Evolutionary conservation across 345 rosid species (phyloP).

Genomic region (Citrus maxima): DNA sequence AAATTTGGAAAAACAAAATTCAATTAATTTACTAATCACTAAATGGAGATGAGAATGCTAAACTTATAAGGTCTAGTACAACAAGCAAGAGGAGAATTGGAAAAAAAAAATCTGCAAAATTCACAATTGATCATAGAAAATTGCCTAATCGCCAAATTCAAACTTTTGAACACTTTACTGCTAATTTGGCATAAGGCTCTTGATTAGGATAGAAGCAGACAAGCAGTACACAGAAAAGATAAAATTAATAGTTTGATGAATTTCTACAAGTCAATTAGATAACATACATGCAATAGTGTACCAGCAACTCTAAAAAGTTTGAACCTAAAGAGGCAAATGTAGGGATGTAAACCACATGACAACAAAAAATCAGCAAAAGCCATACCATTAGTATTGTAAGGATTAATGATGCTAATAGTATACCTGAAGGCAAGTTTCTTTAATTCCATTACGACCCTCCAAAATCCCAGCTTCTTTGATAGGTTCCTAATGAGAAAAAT

Average conservation of each 20-base stretch:
- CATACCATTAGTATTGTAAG: slow-evolving; percentile 9
- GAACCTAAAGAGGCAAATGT: background rate
- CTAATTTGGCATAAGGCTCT: background rate
- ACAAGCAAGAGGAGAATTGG: background rate
- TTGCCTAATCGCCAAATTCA: background rate
- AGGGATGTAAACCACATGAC: background rate
- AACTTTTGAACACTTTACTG: background rate
- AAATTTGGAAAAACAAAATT: background rate
- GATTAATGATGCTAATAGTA: slow-evolving; percentile 5
- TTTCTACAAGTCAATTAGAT: background rate
- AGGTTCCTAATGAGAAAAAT: slow-evolving; percentile 64
- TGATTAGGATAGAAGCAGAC: background rate
- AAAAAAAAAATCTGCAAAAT: background rate
- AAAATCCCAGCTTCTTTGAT: slow-evolving; percentile 98
- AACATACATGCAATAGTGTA: background rate
- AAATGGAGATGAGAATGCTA: background rate
- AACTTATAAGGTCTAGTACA: background rate
- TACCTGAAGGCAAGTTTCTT: slow-evolving; percentile 99
- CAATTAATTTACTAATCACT: background rate
- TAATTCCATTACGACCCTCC: slow-evolving; percentile 99
- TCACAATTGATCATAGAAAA: background rate
- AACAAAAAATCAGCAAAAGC: slow-evolving; percentile 8
- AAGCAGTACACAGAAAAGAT: background rate
- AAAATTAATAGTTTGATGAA: background rate
- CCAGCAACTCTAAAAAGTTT: background rate